Base-by-base conservation (phyloP, 1,284 basidiomycete genomes). In the Trichosporon inkin region DNA sequence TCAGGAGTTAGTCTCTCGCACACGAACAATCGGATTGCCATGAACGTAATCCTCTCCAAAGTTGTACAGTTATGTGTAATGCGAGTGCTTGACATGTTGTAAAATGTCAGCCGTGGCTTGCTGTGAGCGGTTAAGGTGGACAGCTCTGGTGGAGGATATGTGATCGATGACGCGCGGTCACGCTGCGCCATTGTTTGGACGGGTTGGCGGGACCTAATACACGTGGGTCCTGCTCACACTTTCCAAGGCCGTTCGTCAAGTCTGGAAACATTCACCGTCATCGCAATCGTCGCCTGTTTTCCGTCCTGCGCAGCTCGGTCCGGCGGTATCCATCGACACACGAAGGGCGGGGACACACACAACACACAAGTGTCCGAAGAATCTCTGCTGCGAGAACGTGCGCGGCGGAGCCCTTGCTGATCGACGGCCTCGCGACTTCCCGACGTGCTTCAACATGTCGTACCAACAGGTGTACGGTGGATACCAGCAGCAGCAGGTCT, bases 401-500 rank as follows among this genome's bases (percentile, higher is more conserved):
- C 44, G 22, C 44, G 22, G 44, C 44, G 28, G 44, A 16, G 22
- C 22, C 22, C n/a, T 22, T 22, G 44, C 44, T 49, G 44, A 49
- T 32, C 44, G 16, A 8, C 16, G 4, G 11, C n/a, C 14, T 28
- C 22, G 8, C 44, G 40, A 44, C 40, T 6, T 22, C 40, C 13
- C 20, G 20, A 14, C 20, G 10, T 22, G 19, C 20, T 13, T 22
- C 40, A 44, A 44, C 24, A 49, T 49, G 44, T 49, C 44, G 22
- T 49, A 49, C 19, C 54, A 55, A 40, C 54, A 55, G 40, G 14
- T 17, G 32, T 55, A 55, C 54, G 38, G 38, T 36, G 36, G 36
- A 16, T 49, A 56, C 36, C 34, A 41, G n/a, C 34, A 24, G 34
- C 55, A 56, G 44, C 44, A 44, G 19, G 35, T 56, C n/a, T 56